phyloP scores from a whole-genome alignment of 2,329 filamentous ascomycete genomes.

The Penicillium aurantiogriseum region DNA sequence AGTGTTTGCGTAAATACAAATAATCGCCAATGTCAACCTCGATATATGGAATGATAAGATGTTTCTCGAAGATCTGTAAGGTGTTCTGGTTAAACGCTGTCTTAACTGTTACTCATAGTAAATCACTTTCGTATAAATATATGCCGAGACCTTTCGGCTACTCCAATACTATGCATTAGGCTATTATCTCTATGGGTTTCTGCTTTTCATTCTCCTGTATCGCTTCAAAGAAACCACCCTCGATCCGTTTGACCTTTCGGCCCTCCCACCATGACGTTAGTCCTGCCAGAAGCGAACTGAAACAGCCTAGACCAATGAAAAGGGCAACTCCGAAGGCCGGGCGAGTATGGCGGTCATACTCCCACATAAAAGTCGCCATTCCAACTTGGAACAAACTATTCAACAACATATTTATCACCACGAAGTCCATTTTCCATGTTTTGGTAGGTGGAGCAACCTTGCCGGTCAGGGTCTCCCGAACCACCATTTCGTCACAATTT shows the following conservation, averaged over 20 bases:
- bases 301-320: not conserved
- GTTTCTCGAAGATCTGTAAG: fast-evolving
- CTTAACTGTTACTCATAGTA: not conserved
- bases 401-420: not conserved
- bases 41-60: not conserved
- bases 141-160: not conserved
- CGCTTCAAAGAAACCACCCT: not conserved
- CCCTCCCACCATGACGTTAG: not conserved
- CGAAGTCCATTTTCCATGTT: not conserved
- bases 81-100: not conserved
- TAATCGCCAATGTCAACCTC: not conserved
- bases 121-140: not conserved
- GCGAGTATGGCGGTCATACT: not conserved
- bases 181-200: not conserved
- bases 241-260: not conserved
- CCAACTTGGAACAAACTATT: not conserved
- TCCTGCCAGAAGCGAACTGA: not conserved
- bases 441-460: not conserved
- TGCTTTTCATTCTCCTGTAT: not conserved
- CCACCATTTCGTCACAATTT: not conserved
- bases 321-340: not conserved
- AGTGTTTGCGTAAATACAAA: not conserved
- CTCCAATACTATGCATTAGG: not conserved
- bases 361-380: not conserved
- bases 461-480: not conserved